Evolutionary conservation across 345 rosid genomes (phyloP), one percentile per base, ranked within the genome.

Genomic region (Microcos paniculata): DNA sequence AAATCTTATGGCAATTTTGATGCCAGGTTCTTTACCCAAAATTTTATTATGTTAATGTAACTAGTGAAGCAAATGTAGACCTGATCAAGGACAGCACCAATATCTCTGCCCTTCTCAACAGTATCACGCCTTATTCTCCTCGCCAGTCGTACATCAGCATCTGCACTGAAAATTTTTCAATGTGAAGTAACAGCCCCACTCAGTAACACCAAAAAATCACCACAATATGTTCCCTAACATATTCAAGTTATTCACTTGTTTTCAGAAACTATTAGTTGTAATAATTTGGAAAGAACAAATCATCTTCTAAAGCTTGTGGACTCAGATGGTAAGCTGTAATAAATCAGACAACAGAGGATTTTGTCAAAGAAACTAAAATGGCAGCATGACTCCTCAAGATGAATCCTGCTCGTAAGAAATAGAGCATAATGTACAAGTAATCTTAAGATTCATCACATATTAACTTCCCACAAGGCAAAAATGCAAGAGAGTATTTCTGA

Each of bases 131-230:
- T 87, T 82, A 96, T 96, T 84, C 98, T 91, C 88, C 99, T 91
- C 64, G 97, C 98, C 86, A 96, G 82, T 62, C 98, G 97, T 73
- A 96, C 99, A 85, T 96, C 99, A 84, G 99, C 93, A 90, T 96
- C 99, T 96, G 93, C 91, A 64, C 90, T 88, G 85, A 84, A 87
- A 79, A 82, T 23, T 70, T 82, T 80, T 55, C 70, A 74, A 80
- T 69, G 78, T 89, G 73, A 82, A 83, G 83, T 80, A 75, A 80
- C 78, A 80, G 78, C 51, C 56, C 77, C 72, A 63, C 79, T 76
- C 66, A 66, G 84, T 64, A 75, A 76, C 75, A 76, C 59, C 59
- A 76, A 72, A 38, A 62, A 57, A 57, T 28, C 70, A 62, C 35
- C 8, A 21, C 6, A 55, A 59, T 24, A 58, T 15, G 35, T 74